Conservation (phyloP, 805 yeast genomes). For the Komagataella phaffii region DNA sequence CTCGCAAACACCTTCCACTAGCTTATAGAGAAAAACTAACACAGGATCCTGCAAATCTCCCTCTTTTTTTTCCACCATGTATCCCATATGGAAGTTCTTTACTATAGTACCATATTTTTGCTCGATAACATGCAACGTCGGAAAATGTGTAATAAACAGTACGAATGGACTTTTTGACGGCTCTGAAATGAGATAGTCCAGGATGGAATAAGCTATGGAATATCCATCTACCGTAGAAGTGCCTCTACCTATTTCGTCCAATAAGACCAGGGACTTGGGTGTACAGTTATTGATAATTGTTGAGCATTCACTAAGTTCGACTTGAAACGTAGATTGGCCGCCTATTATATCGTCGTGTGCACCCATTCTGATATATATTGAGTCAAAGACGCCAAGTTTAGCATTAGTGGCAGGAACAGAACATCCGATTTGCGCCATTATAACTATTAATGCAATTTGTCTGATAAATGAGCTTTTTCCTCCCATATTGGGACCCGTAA, state of each 20-base stretch:
- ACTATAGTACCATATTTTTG: slow-evolving; percentile 23
- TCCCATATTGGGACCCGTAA: slow-evolving; percentile 87
- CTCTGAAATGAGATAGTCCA: slow-evolving; percentile 37
- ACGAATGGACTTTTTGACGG: slow-evolving; percentile 34
- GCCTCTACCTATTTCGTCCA: slow-evolving; percentile 75
- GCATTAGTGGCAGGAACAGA: slow-evolving; percentile 58
- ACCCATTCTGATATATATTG: slow-evolving; percentile 53
- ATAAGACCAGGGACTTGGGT: slow-evolving; percentile 40
- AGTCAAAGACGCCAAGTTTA: slow-evolving; percentile 47
- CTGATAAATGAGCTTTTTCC: slow-evolving; percentile 72
- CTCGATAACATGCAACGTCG: slow-evolving; percentile 43
- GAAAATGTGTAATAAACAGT: slow-evolving; percentile 78
- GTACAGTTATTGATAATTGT: slow-evolving; percentile 39
- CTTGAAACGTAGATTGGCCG: slow-evolving; percentile 78
- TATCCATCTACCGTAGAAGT: slow-evolving; percentile 63
- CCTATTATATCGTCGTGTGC: slow-evolving; percentile 65
- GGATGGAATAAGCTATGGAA: slow-evolving; percentile 64
- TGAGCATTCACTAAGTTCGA: slow-evolving; percentile 57
- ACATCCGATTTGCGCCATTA: slow-evolving; percentile 71
- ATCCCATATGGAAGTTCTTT: slow-evolving; percentile 64
- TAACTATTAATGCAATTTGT: slow-evolving; percentile 55
- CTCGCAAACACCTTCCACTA: slow-evolving; percentile 35
- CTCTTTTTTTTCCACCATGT: slow-evolving; percentile 15
- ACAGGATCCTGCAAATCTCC: slow-evolving; percentile 9
- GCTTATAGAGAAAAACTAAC: slow-evolving; percentile 38